Evolutionary conservation across 805 yeast species (phyloP), one percentile per base, ranked within the genome.

Genomic region (Suhomyces faveliae): DNA sequence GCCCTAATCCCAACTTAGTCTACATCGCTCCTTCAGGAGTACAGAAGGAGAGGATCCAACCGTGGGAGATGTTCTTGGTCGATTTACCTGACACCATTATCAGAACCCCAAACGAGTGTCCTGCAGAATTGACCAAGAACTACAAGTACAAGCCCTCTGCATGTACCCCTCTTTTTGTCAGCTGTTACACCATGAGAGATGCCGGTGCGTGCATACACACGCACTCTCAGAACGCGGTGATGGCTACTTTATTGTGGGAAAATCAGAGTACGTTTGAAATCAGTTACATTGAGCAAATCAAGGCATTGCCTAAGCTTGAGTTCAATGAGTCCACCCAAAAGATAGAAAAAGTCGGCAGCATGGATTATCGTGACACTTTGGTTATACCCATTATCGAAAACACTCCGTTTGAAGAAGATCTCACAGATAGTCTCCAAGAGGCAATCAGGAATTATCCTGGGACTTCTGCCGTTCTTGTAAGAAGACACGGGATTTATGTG

Each of bases 121-220:
- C 73, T 7, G 47, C 50, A 20, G 76, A 67, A 48, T 64, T 70
- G 50, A 68, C 74, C 17, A 66, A 62, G 38, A 52, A 59, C 39
- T 72, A 70, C 56, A 69, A 68, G 50, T 83, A 78, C 66, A 90
- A 89, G 63, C 96, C 96, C n/a, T 85, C 94, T 23, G 96, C 96
- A 0, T 91, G 97, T 61, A 89, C 96, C 0, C 97, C 97, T 9
- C 68, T 91, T 45, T 91, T 92, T 68, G 62, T 86, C 70, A 82
- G 90, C 35, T 80, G 89, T 53, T 83, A 84, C 66, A 74, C 71
- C 20, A 61, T 79, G 64, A 74, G 92, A 54, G 76, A 78, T 48
- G 94, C 95, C 1, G 96, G 95, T 7, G 96, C 97, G 2, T 88
- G 96, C 63, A 90, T 91, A 50, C 98, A 91, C 65, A 91, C 97